Evolutionary conservation across 1,284 basidiomycete genomes (phyloP).

Genomic region (Entoloma clypeatum): DNA sequence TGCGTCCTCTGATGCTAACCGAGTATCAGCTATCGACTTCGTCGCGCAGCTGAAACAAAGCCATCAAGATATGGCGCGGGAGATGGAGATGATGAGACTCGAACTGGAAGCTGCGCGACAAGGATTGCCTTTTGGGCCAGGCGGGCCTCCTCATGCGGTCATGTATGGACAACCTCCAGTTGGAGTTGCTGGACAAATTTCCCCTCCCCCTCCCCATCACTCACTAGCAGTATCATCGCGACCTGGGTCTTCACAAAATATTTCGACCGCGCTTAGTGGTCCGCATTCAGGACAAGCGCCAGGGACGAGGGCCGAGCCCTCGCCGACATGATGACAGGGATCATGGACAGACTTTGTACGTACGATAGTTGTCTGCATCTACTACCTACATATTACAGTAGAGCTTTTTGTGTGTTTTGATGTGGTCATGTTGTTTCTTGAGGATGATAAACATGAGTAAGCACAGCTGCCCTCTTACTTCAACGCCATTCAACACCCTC

Average conservation of each 20-base stretch:
- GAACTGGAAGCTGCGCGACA: constrained; percentile 67
- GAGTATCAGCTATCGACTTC: constrained; percentile 77
- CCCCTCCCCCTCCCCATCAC: constrained; percentile 39
- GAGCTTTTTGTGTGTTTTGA: too few species aligned
- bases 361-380: too few species aligned
- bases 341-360: too few species aligned
- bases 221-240: constrained; percentile 41
- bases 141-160: constrained; percentile 45
- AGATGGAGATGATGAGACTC: constrained; percentile 73
- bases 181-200: constrained; percentile 38
- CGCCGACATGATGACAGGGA: too few species aligned
- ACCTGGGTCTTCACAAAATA: constrained; percentile 52
- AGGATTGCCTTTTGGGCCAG: constrained; percentile 48
- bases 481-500: not conserved
- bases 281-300: too few species aligned
- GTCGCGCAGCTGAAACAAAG: constrained; percentile 72
- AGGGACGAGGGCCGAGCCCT: too few species aligned
- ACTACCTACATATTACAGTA: too few species aligned
- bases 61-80: constrained; percentile 71
- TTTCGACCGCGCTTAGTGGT: too few species aligned
- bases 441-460: constrained; percentile 2
- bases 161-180: constrained; percentile 47
- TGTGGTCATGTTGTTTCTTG: too few species aligned
- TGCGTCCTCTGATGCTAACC: constrained; percentile 6
- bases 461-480: not conserved